Evolutionary conservation across 2,329 filamentous ascomycete genomes (phyloP).

Genomic region (Graphium sp.): DNA sequence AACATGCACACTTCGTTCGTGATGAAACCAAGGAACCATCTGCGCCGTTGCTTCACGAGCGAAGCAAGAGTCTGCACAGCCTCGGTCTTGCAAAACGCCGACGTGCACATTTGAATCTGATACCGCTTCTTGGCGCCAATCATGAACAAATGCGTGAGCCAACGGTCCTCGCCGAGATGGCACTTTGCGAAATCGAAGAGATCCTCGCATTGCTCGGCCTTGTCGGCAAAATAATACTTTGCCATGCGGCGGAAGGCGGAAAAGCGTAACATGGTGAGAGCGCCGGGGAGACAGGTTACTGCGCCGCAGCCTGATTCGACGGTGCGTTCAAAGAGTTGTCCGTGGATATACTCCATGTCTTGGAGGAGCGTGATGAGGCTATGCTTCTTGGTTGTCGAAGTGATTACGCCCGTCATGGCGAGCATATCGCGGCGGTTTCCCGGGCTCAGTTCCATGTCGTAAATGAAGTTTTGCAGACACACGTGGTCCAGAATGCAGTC

Average conservation of each 20-base stretch:
- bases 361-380: slow-evolving; percentile 83
- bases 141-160: slow-evolving; percentile 98
- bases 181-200: slow-evolving; percentile 94
- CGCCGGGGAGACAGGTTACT: slow-evolving; percentile 87
- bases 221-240: slow-evolving; percentile 96
- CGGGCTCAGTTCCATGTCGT: slow-evolving; percentile 94
- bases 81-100: slow-evolving; percentile 96
- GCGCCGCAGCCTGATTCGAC: slow-evolving; percentile 89
- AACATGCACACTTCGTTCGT: slow-evolving; percentile 98
- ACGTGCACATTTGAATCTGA: slow-evolving; percentile 95
- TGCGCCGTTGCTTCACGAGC: slow-evolving; percentile 80
- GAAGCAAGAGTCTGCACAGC: slow-evolving; percentile 78
- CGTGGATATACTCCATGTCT: slow-evolving; percentile 97
- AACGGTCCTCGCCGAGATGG: slow-evolving; percentile 87
- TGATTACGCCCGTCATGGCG: slow-evolving; percentile 95
- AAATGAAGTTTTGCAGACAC: slow-evolving; percentile 94
- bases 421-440: slow-evolving; percentile 86
- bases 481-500: slow-evolving; percentile 86
- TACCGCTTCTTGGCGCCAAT: slow-evolving; percentile 84
- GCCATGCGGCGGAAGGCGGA: slow-evolving; percentile 94
- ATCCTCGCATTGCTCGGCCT: slow-evolving; percentile 87
- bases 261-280: slow-evolving; percentile 89
- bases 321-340: slow-evolving; percentile 87
- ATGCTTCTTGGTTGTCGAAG: slow-evolving; percentile 77
- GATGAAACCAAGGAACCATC: slow-evolving; percentile 96